A percentile compares a stretch with the other conserved stretches of the same genome.
These are phyloP conservation scores for Clonostachys chloroleuca DNA, from an alignment of 2,329 filamentous ascomycete species.

Conservation along the genomic window DNA sequence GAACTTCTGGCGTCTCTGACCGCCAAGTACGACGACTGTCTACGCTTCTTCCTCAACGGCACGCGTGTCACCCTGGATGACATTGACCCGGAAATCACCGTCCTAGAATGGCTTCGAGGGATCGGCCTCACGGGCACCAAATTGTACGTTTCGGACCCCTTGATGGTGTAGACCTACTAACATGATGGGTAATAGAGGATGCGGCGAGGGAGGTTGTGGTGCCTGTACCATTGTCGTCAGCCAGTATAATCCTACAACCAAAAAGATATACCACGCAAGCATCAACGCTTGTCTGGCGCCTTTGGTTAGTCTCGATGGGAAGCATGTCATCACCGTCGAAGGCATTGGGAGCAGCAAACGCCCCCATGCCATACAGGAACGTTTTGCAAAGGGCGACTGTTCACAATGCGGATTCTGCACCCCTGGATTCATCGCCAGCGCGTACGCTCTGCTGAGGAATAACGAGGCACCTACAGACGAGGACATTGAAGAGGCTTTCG, in stretches of 20 bases:
- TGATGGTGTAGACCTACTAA: not conserved
- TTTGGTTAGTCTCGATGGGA: slow-evolving; percentile 88
- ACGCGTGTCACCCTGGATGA: slow-evolving; percentile 82
- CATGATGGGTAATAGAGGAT: slow-evolving; percentile 50
- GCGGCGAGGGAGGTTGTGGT: slow-evolving; percentile 93
- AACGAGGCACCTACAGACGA: slow-evolving; percentile 71
- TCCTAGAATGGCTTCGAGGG: slow-evolving; percentile 88
- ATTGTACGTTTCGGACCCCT: slow-evolving; percentile 41
- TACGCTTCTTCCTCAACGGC: slow-evolving; percentile 92
- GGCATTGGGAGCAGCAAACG: slow-evolving; percentile 85
- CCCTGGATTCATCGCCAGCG: slow-evolving; percentile 94
- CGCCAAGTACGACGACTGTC: slow-evolving; percentile 76
- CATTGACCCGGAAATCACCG: slow-evolving; percentile 84
- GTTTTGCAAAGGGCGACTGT: slow-evolving; percentile 86
- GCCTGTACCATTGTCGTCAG: slow-evolving; percentile 95
- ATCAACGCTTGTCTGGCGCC: slow-evolving; percentile 96
- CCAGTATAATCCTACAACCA: slow-evolving; percentile 88
- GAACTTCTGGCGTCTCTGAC: slow-evolving; percentile 49
- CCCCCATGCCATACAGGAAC: slow-evolving; percentile 86
- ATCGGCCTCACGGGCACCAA: slow-evolving; percentile 95
- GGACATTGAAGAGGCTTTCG: slow-evolving; percentile 92
- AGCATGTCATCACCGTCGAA: slow-evolving; percentile 97
- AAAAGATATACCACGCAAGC: slow-evolving; percentile 90
- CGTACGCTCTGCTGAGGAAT: slow-evolving; percentile 90
- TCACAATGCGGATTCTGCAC: slow-evolving; percentile 96